Base-by-base conservation (phyloP, 768 basidiomycete species). In the Phylloporus sp. region DNA sequence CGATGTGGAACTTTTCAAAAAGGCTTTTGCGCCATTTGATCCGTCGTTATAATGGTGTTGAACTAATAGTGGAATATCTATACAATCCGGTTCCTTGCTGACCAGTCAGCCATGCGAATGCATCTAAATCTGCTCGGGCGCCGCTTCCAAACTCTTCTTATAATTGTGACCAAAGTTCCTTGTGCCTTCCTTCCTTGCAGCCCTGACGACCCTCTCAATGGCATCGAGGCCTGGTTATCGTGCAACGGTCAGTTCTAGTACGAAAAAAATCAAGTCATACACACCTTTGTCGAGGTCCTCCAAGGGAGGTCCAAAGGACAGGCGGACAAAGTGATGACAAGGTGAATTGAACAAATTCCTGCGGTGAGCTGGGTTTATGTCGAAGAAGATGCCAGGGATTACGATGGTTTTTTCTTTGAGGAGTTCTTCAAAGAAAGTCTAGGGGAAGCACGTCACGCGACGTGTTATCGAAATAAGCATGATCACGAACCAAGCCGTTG, bases 341-440 rank as follows among this genome's bases (percentile, higher is more conserved):
- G 92, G 88, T 14, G 89, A 91, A 58, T 83, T 80, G 72, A 95
- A 90, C 42, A 96, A 69, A 65, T 95, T 90, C 51, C 93, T 79
- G 56, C 91, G 82, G 56, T 93, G 86, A 14, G 85, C 48, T 20
- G 86, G 87, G 66, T 75, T 60, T 61, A 88, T 85, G 57, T 89
- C 87, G 54, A 91, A 91, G 73, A 91, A 92, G 55, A 88, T 88
- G 10, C 92, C 92, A 5, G 91, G 90, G 38, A 93, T 90, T 44
- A 90, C 86, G 53, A 92, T 92, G 9, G 90, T 87, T 67, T 90
- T 77, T 67, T 90, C 86, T 68, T 92, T 95, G 43, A 95, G 75
- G 35, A 92, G 72, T 66, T 93, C 92, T 60, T 95, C 92, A 61
- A 97, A 97, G 80, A 97, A 95, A 6, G 88, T 90, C 79, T 83